phyloP scores from a whole-genome alignment of 1,284 basidiomycete genomes.

The Schizophyllum amplum region DNA sequence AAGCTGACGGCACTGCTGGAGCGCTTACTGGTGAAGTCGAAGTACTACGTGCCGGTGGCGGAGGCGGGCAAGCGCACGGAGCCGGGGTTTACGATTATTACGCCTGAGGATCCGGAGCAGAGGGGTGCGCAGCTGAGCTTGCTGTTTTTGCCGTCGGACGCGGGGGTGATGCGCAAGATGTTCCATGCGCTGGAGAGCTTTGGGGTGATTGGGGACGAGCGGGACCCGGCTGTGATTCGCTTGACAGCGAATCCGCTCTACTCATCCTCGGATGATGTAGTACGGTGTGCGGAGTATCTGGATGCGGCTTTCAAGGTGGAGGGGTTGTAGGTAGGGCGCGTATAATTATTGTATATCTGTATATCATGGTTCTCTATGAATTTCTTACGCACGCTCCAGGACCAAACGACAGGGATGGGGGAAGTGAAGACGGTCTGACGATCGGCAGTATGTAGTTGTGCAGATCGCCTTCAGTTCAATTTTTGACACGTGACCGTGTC shows the following conservation, averaged over 20 bases:
- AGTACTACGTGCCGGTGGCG: slow-evolving; percentile 48
- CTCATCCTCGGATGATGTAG: neutral
- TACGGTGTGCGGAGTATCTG: neutral
- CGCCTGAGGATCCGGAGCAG: slow-evolving; percentile 56
- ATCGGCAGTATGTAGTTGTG: too few species aligned
- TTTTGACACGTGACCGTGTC: neutral
- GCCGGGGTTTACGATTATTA: slow-evolving; percentile 80
- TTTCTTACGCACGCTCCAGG: too few species aligned
- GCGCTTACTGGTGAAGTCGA: slow-evolving; percentile 48
- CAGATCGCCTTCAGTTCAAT: neutral
- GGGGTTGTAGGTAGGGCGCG: too few species aligned
- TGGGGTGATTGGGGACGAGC: neutral
- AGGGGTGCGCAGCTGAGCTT: slow-evolving; percentile 86
- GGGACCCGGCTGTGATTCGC: neutral
- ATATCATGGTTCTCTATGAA: too few species aligned
- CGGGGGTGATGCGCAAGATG: neutral
- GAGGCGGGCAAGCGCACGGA: slow-evolving; percentile 29
- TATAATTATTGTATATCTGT: too few species aligned
- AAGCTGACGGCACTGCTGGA: slow-evolving; percentile 70
- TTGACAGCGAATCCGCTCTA: neutral
- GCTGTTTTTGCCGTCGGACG: slow-evolving; percentile 57
- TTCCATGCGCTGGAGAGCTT: neutral
- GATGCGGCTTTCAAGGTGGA: neutral
- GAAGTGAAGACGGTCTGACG: too few species aligned
- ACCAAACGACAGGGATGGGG: too few species aligned